These are phyloP conservation scores for Coemansia aciculifera DNA, from an alignment of 192 early-diverging fungal genomes.

Conservation along the genomic window DNA sequence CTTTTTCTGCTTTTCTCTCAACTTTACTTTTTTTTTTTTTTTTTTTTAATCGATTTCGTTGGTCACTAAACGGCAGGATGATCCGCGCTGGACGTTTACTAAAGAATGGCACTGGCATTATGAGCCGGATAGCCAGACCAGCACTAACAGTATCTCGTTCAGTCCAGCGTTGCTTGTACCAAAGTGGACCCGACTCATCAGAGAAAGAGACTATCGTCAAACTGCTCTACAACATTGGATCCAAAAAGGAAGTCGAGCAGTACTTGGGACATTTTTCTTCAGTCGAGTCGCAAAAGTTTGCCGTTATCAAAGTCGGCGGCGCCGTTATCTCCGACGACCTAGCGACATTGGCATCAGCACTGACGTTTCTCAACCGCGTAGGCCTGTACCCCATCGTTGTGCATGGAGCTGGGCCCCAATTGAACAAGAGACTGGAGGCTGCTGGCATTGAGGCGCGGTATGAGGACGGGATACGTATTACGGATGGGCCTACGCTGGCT, in stretches of 20 bases:
- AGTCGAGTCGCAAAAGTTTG: conserved; percentile 99
- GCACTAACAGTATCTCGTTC: neutral
- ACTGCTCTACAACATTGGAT: conserved; percentile 97
- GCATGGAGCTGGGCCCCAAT: conserved; percentile 96
- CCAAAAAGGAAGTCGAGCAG: conserved; percentile 98
- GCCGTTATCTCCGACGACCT: conserved; percentile 95
- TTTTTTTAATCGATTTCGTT: conserved; percentile 18
- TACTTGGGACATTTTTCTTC: conserved; percentile 96
- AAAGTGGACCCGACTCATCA: conserved; percentile 36
- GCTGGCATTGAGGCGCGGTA: conserved; percentile 97
- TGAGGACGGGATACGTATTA: conserved; percentile 96
- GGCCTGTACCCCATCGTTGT: conserved; percentile 98
- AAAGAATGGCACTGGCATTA: conserved; percentile 34
- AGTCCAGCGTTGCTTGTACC: conserved; percentile 29
- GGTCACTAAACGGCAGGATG: conserved; percentile 13
- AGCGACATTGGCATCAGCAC: conserved; percentile 89
- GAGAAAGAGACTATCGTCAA: conserved; percentile 84
- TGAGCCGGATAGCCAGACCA: conserved; percentile 27
- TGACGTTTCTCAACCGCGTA: conserved; percentile 96
- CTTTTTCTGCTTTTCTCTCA: neutral
- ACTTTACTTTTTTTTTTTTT: neutral
- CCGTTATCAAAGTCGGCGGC: conserved; percentile 98
- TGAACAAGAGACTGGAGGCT: conserved; percentile 86
- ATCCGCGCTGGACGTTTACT: conserved; percentile 42
- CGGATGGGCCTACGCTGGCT: conserved; percentile 87